These are phyloP conservation scores for Lactarius sp. DNA, from an alignment of 768 basidiomycete genomes.

Conservation along the genomic window DNA sequence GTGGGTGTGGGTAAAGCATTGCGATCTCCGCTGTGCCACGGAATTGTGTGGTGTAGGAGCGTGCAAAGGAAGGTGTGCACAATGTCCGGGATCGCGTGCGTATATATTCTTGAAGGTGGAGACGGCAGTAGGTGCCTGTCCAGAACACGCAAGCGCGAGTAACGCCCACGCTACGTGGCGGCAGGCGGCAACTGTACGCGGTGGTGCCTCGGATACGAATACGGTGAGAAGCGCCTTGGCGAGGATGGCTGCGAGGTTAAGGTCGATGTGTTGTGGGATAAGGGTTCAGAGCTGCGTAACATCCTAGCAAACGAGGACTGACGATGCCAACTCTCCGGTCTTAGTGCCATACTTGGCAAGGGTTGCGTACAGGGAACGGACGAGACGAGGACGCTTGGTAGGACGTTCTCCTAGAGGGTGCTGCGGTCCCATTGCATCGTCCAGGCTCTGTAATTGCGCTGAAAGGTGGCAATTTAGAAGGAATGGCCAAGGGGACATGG, in stretches of 20 bases:
- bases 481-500: too few relatives aligned
- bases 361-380: constrained; percentile 68
- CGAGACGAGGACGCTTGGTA: constrained; percentile 49
- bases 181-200: constrained; percentile 36
- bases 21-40: too few relatives aligned
- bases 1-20: too few relatives aligned
- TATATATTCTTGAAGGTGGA: constrained; percentile 40
- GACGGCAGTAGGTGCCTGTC: constrained; percentile 36
- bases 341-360: constrained; percentile 73
- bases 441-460: constrained; percentile 76
- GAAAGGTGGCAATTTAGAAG: neutral
- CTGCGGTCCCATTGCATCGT: constrained; percentile 50
- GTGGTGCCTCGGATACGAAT: constrained; percentile 35
- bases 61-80: constrained; percentile 35
- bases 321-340: constrained; percentile 42
- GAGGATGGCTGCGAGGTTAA: constrained; percentile 19
- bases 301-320: constrained; percentile 23
- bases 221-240: constrained; percentile 31
- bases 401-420: constrained; percentile 32
- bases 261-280: constrained; percentile 12
- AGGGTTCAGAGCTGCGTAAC: constrained; percentile 10
- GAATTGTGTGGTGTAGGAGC: too few relatives aligned
- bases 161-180: constrained; percentile 37
- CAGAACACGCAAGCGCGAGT: constrained; percentile 36
- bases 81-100: constrained; percentile 33